These are phyloP conservation scores for Pyrenula massariospora DNA, from an alignment of 495 filamentous ascomycete genomes.

Conservation along the genomic window DNA sequence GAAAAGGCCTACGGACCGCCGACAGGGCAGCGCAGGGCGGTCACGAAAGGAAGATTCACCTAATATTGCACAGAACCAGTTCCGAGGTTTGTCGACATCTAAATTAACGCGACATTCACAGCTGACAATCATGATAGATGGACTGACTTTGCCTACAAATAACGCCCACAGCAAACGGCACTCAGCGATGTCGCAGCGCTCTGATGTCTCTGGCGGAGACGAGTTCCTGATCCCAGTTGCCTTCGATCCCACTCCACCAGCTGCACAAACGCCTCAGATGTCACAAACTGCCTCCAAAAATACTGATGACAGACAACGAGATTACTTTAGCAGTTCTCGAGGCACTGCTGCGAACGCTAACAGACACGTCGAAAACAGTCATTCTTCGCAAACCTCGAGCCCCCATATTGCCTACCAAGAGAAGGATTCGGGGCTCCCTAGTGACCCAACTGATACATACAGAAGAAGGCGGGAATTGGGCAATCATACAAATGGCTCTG, in stretches of 20 bases:
- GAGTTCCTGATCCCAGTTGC: constrained; percentile 85
- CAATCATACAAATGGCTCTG: constrained; percentile 2
- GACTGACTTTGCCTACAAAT: constrained; percentile 57
- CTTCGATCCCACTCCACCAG: constrained; percentile 68
- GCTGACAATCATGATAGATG: constrained; percentile 24
- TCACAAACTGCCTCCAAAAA: constrained; percentile 17
- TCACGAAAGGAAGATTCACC: neutral
- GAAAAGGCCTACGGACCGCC: constrained; percentile 30
- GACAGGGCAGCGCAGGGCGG: neutral
- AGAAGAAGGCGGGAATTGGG: constrained; percentile 30
- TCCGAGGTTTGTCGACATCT: neutral
- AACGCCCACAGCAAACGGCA: constrained; percentile 71
- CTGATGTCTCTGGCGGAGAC: constrained; percentile 55
- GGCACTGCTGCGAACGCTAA: constrained; percentile 1
- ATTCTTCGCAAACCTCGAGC: neutral
- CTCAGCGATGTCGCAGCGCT: constrained; percentile 49
- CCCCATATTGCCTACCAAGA: constrained; percentile 91
- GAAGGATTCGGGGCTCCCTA: constrained; percentile 50
- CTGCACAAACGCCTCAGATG: constrained; percentile 38
- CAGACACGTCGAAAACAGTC: neutral
- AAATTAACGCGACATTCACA: neutral
- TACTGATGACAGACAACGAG: constrained; percentile 11
- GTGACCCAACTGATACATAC: constrained; percentile 22
- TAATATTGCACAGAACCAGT: neutral
- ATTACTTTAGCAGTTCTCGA: constrained; percentile 35